phyloP scores from a whole-genome alignment of 176 grass and related monocot genomes.

The maize (Zea mays) region DNA sequence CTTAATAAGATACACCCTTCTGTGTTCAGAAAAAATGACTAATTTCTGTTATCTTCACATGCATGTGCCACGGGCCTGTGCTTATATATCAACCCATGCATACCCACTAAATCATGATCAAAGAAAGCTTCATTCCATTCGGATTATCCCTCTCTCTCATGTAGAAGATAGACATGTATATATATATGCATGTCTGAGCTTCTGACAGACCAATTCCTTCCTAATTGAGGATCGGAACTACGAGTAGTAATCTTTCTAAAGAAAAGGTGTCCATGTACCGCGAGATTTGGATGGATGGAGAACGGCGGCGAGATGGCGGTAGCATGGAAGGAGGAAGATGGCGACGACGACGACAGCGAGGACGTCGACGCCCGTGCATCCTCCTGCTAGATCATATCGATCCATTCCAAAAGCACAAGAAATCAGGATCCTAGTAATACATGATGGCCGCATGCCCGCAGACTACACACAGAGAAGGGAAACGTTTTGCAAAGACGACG shows the following conservation, averaged over 20 bases:
- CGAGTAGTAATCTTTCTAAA: neutral
- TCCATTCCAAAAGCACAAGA: slow-evolving; percentile 22
- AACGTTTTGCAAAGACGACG: neutral
- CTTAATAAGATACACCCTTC: neutral
- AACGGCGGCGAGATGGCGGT: slow-evolving; percentile 38
- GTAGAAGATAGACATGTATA: neutral
- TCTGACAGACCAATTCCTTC: slow-evolving; percentile 2
- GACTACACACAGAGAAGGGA: neutral
- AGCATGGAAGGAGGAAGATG: slow-evolving; percentile 50
- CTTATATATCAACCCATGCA: slow-evolving; percentile 2
- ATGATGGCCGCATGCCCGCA: slow-evolving; percentile 3
- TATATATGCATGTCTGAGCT: slow-evolving; percentile 6
- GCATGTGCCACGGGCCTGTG: neutral
- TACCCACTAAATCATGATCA: slow-evolving; percentile 1
- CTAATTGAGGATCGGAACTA: neutral
- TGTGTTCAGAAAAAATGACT: neutral
- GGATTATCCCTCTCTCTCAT: neutral
- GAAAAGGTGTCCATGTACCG: slow-evolving; percentile 34
- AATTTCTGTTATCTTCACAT: slow-evolving; percentile 8
- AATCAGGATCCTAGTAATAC: slow-evolving; percentile 39
- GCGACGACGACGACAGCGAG: slow-evolving; percentile 52
- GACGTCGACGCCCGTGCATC: slow-evolving; percentile 56
- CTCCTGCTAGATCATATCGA: slow-evolving; percentile 44
- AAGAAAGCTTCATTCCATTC: neutral
- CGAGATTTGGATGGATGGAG: slow-evolving; percentile 46